Base-by-base conservation (phyloP, 139 green algal species). In the Coelastrella sp. region DNA sequence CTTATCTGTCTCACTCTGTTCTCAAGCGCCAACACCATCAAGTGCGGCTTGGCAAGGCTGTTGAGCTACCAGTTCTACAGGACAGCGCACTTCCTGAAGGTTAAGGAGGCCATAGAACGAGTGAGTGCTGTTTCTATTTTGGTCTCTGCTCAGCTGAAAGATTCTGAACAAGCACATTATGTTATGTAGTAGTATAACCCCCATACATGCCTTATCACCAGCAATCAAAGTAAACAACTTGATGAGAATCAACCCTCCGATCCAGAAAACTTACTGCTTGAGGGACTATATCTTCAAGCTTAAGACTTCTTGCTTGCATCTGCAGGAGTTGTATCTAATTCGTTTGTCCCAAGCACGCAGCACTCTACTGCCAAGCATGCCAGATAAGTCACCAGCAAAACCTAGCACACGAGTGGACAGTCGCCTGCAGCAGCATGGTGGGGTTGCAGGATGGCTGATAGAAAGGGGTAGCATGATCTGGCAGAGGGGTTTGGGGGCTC, bases 41-140 rank as follows among this genome's bases (percentile, higher is more conserved):
- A 79, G 69, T 79, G 69, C n/a, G 48, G 41, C 4, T 23, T 62
- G n/a, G 69, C 69, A 43, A n/a, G 69, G 25, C 69, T 79, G 69
- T n/a, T 79, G 69, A 38, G 21, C 2, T 79, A 79, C 40, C n/a
- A 40, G 25, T 79, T 79, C 69, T 79, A 79, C 69, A 38, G 41
- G 25, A 79, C 69, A 35, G 69, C 69, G 5, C 69, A 79, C 69
- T 79, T 79, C 11, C 25, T 40, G 25, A 79, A 79, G 34, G 69
- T 79, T 4, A 62, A 62, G 40, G 40, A 63, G 25, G 69, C 69
- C 25, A 79, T 79, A 27, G 69, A 79, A 27, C 19, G 68, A 38
- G 68, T 76, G 37, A 59, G 68, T 50, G 32, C 32, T 57, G 45
- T 57, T 57, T 9, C 45, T 57, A 13, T 13, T 57, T 9, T 57